Percentiles rank a stretch among this genome's conserved stretches.
phyloP scores from a whole-genome alignment of 352 stramenopile genomes.

The Salisapilia sapeloensis region DNA sequence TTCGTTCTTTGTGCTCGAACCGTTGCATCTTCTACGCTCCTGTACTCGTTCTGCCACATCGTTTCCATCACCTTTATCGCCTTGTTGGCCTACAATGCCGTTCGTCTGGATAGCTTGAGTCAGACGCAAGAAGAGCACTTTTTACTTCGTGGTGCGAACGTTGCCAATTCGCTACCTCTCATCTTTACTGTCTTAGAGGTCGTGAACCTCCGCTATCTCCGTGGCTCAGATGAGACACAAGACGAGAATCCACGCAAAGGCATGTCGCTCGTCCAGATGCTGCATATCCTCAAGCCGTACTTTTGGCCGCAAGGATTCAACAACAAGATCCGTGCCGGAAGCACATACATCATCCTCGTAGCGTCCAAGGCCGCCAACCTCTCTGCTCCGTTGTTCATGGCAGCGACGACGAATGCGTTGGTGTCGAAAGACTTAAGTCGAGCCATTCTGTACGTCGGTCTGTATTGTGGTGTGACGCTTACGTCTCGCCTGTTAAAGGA shows the following conservation, averaged over 20 bases:
- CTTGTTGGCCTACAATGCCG: slow-evolving; percentile 53
- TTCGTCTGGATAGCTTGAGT: slow-evolving; percentile 49
- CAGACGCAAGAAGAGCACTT: slow-evolving; percentile 29
- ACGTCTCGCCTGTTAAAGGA: slow-evolving; percentile 88
- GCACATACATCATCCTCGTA: slow-evolving; percentile 89
- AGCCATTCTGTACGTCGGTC: slow-evolving; percentile 35
- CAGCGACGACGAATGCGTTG: slow-evolving; percentile 84
- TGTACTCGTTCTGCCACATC: slow-evolving; percentile 25
- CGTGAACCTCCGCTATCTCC: slow-evolving; percentile 54
- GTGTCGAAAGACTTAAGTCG: slow-evolving; percentile 29
- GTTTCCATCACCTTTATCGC: slow-evolving; percentile 37
- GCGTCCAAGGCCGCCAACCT: slow-evolving; percentile 88
- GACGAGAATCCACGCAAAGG: slow-evolving; percentile 11
- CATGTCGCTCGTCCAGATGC: slow-evolving; percentile 70
- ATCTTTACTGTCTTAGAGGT: slow-evolving; percentile 77
- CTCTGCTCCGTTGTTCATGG: slow-evolving; percentile 85
- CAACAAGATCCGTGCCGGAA: slow-evolving; percentile 68
- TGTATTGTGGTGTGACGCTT: slow-evolving; percentile 79
- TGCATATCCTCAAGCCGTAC: slow-evolving; percentile 77
- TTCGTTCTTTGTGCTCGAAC: slow-evolving; percentile 26
- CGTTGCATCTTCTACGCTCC: slow-evolving; percentile 15
- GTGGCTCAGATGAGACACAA: slow-evolving; percentile 26
- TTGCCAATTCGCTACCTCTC: slow-evolving; percentile 64
- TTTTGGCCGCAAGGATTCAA: slow-evolving; percentile 61
- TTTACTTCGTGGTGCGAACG: slow-evolving; percentile 41